Evolutionary conservation across 1,284 basidiomycete genomes (phyloP).

Genomic region (Cystobasidiaceae sp.): DNA sequence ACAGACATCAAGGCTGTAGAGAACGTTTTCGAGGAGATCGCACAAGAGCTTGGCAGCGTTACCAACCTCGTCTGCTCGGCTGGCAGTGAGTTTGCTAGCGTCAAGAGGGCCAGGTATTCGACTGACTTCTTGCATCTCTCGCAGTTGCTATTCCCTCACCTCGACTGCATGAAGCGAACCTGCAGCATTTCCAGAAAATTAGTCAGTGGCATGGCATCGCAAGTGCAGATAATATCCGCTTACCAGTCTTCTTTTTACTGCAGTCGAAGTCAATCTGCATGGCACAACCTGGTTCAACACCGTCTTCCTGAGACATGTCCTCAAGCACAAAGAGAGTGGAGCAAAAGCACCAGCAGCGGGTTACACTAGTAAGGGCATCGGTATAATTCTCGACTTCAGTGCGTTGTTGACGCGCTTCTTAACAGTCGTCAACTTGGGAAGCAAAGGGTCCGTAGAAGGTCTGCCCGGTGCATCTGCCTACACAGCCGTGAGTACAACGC

Average conservation of each 20-base stretch:
- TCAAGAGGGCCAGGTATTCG: no score
- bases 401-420: no score
- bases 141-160: conserved; percentile 18
- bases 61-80: conserved; percentile 13
- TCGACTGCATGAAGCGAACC: conserved; percentile 25
- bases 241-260: not conserved
- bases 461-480: conserved; percentile 23
- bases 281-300: conserved; percentile 19
- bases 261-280: conserved; percentile 24
- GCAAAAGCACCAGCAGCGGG: conserved; percentile 13
- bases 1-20: conserved; percentile 17
- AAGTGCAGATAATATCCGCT: not conserved
- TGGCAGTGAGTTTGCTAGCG: conserved; percentile 16
- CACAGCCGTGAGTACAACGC: not conserved
- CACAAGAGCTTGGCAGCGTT: conserved; percentile 3
- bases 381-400: no score
- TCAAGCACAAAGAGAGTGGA: conserved; percentile 29
- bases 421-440: conserved; percentile 22
- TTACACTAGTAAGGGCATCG: conserved; percentile 18
- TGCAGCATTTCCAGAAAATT: conserved; percentile 19
- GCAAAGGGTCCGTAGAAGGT: conserved; percentile 31
- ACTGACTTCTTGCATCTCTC: no score
- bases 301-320: conserved; percentile 18
- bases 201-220: not conserved
- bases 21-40: not conserved